These are phyloP conservation scores for Aspergillus clavatus DNA, from an alignment of 2,329 filamentous ascomycete genomes.

Conservation along the genomic window DNA sequence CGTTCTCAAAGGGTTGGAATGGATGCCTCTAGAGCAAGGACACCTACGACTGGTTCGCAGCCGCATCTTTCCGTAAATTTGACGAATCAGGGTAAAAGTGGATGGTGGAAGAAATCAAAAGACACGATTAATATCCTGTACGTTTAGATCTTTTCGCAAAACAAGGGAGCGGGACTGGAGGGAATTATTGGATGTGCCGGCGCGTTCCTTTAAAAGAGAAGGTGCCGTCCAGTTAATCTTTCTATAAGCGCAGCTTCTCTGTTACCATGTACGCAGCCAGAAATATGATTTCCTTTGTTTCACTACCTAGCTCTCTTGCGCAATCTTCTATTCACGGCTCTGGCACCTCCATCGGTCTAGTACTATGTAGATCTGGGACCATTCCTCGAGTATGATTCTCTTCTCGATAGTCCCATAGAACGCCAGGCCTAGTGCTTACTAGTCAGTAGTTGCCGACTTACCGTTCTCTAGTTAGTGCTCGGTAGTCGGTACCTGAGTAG, in stretches of 20 bases:
- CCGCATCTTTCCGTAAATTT: constrained; percentile 26
- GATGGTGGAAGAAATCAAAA: constrained; percentile 25
- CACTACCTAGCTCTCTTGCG: background rate
- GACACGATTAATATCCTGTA: constrained; percentile 40
- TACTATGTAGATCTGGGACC: too few relatives aligned
- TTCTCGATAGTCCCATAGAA: too few relatives aligned
- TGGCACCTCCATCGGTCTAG: too few relatives aligned
- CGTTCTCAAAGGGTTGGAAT: constrained; percentile 21
- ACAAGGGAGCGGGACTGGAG: constrained; percentile 25
- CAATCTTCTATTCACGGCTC: too few relatives aligned
- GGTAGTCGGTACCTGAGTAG: too few relatives aligned
- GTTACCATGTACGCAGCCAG: constrained; percentile 23
- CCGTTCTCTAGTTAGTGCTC: too few relatives aligned
- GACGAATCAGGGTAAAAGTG: constrained; percentile 17
- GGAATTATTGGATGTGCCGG: constrained; percentile 13
- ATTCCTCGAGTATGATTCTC: too few relatives aligned
- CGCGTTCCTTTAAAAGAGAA: constrained; percentile 10
- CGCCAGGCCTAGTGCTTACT: too few relatives aligned
- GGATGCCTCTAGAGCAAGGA: too few relatives aligned
- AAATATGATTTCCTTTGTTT: constrained; percentile 35
- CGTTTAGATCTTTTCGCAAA: constrained; percentile 38
- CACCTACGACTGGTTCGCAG: constrained; percentile 15
- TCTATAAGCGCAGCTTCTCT: constrained; percentile 13
- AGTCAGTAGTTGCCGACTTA: too few relatives aligned
- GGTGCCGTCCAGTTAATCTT: constrained; percentile 21